Percentiles rank a stretch among this genome's conserved stretches.
phyloP scores from a whole-genome alignment of 176 grass and related monocot species.

The Saccharum officinarum region DNA sequence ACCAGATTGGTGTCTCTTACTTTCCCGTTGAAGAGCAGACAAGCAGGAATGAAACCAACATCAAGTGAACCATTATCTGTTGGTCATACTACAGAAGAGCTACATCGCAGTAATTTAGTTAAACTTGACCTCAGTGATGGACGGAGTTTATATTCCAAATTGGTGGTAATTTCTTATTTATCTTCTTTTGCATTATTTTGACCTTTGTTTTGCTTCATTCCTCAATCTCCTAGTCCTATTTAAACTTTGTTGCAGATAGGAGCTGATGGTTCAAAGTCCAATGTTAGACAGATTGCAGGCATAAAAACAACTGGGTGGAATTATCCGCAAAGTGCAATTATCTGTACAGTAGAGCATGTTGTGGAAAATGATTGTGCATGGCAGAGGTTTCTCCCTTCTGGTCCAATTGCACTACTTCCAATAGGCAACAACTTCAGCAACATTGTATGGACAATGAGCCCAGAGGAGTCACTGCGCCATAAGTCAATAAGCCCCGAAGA shows the following conservation, averaged over 20 bases:
- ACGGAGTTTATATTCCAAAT: conserved; percentile 68
- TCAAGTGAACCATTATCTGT: conserved; percentile 25
- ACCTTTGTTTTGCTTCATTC: conserved; percentile 5
- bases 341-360: conserved; percentile 87
- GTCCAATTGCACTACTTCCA: conserved; percentile 84
- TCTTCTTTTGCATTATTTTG: conserved; percentile 10
- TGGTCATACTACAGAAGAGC: conserved; percentile 32
- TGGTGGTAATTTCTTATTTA: conserved; percentile 73
- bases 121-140: conserved; percentile 85
- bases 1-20: conserved; percentile 69
- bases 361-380: conserved; percentile 70
- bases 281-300: conserved; percentile 73
- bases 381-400: conserved; percentile 95
- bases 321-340: conserved; percentile 79
- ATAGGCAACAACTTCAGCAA: conserved; percentile 89
- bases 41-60: conserved; percentile 22
- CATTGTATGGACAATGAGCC: conserved; percentile 98
- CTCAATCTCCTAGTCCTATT: not conserved
- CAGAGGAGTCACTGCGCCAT: conserved; percentile 59
- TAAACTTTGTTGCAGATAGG: conserved; percentile 63
- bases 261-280: conserved; percentile 88
- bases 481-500: conserved; percentile 74
- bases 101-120: conserved; percentile 53
- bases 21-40: conserved; percentile 45
- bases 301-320: conserved; percentile 87